phyloP scores from a whole-genome alignment of 495 filamentous ascomycete species.

The Collariella sp. region DNA sequence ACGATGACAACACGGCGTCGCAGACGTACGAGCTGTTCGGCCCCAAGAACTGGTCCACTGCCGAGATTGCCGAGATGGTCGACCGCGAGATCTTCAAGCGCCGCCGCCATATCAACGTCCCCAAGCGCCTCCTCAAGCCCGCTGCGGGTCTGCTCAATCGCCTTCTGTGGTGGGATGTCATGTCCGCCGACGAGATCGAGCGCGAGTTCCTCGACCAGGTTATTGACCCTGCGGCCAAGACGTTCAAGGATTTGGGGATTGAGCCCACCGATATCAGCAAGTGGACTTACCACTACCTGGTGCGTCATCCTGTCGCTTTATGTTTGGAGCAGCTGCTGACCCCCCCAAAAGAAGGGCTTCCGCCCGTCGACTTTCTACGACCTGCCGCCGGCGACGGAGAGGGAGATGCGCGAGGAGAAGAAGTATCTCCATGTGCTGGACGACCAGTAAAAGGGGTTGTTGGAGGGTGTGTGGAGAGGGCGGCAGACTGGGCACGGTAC shows the following conservation, averaged over 20 bases:
- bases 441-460: constrained; percentile 51
- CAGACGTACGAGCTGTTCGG: constrained; percentile 95
- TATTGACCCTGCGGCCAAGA: constrained; percentile 87
- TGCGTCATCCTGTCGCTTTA: constrained; percentile 38
- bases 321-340: constrained; percentile 14
- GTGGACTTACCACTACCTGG: constrained; percentile 86
- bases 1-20: constrained; percentile 78
- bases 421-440: constrained; percentile 93
- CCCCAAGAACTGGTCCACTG: constrained; percentile 83
- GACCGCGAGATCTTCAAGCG: constrained; percentile 87
- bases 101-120: constrained; percentile 85
- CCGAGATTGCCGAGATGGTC: constrained; percentile 77
- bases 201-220: constrained; percentile 89
- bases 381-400: constrained; percentile 86
- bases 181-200: constrained; percentile 82
- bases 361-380: constrained; percentile 79
- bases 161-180: constrained; percentile 75
- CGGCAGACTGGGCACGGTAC: constrained; percentile 15
- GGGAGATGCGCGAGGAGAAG: constrained; percentile 88
- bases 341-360: constrained; percentile 60
- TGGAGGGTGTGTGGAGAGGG: neutral
- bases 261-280: constrained; percentile 72
- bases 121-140: constrained; percentile 68
- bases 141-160: constrained; percentile 64
- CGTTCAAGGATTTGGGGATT: constrained; percentile 88